Base-by-base conservation (phyloP, 352 stramenopile species). In the Globisporangium iwayamae region DNA sequence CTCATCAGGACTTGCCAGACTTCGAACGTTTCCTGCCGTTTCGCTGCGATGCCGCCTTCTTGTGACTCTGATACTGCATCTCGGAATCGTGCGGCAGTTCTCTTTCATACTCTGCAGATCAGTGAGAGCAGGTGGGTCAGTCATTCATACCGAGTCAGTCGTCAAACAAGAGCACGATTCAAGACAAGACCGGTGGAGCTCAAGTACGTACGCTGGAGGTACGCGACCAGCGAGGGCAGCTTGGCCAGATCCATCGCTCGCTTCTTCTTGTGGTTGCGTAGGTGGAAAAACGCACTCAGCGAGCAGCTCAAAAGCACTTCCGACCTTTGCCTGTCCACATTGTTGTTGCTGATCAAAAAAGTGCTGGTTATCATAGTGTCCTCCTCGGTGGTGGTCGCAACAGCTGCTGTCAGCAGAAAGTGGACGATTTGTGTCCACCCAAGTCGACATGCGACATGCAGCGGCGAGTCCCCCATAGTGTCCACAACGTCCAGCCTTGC, bases 381-480 rank as follows among this genome's bases (percentile, higher is more conserved):
- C 7, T 41, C 45, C 51, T 58, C 53, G 18, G 13, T 11, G 47
- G 36, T n/a, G 45, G 30, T 60, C 50, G 65, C 63, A 13, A 74
- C 67, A n/a, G 68, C 72, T 10, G 68, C 72, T 8, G 72, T 53
- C n/a, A 92, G 48, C 14, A 92, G 66, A 4, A 71, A 48, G 4
- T 79, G 75, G 10, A 81, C 77, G 34, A 88, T 65, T 8, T 65
- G 72, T 30, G 65, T 69, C 66, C 70, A 79, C 8, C 76, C 74
- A 6, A 66, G 28, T 6, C 83, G 77, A 60, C 79, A 83, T 8
- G 81, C 79, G 5, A 79, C 48, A 57, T 92, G 83, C 48, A 92
- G 59, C 7, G 79, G 41, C 10, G 79, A 79, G 56, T 92, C 83
- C 1, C 78, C 79, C 22, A 70, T 68, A 0, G 67, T n/a, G 55